Base-by-base conservation (phyloP, 2,329 filamentous ascomycete genomes). In the Capronia coronata region DNA sequence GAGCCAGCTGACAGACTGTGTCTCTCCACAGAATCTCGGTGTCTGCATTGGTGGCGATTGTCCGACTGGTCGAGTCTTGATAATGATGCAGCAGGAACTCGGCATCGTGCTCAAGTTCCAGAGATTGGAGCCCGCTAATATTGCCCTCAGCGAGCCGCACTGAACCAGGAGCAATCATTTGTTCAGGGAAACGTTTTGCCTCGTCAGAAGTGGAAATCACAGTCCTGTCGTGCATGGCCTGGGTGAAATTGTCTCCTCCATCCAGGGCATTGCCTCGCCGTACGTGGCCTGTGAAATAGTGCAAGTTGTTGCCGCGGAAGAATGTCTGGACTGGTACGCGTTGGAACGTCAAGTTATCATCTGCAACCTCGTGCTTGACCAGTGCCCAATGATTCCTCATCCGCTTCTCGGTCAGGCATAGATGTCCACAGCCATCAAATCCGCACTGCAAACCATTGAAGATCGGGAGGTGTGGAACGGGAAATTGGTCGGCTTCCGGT, bases 1-100 rank as follows among this genome's bases (percentile, higher is more conserved):
- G 7, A 78, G 78, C n/a, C 68, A 78, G 42, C 71, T 83, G 51
- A 76, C 72, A 61, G 5, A 27, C 23, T 5, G 23, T 27, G 23
- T 27, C 23, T 10, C 23, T 5, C 23, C 23, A 27, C 23, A 27
- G 10, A 10, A 10, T 27, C 10, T 5, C 23, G 23, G 23, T 27
- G 5, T 27, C 23, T 27, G 23, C 23, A 27, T 27, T 10, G 23
- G 23, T 27, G 23, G 68, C 71, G 2, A 70, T 77, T 23, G 74
- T 78, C 5, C 10, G 23, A 10, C 23, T 5, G 5, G 23, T 27
- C 23, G 10, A 5, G 5, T 5, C 10, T 5, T 27, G 23, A 10
- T 27, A 27, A 10, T 27, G 23, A 27, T 27, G 23, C 5, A 27
- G 23, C 23, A 27, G 10, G 23, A 10, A 27, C 23, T 10, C 5